phyloP scores from a whole-genome alignment of 352 stramenopile species.

The Phytophthora megakarya region DNA sequence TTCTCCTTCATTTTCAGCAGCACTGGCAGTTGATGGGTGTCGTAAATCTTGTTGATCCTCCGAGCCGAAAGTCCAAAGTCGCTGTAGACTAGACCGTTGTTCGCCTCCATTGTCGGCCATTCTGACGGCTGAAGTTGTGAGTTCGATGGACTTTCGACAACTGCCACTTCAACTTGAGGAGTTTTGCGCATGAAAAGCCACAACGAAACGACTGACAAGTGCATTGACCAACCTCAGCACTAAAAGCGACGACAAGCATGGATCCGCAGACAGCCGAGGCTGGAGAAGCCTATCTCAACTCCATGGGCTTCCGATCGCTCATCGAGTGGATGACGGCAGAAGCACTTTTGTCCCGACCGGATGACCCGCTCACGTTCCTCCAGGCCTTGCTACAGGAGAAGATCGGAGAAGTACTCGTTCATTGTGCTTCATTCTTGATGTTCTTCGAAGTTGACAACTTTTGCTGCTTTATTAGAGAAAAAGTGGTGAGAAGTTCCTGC shows the following conservation, averaged over 20 bases:
- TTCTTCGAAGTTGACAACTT: neutral
- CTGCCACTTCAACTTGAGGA: constrained; percentile 28
- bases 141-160: neutral
- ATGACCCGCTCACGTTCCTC: constrained; percentile 88
- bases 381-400: constrained; percentile 84
- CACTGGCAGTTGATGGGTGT: constrained; percentile 29
- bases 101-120: constrained; percentile 18
- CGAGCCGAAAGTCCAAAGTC: constrained; percentile 55
- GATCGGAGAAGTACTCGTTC: constrained; percentile 58
- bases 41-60: constrained; percentile 31
- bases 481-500: constrained; percentile 71
- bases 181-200: constrained; percentile 32
- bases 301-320: constrained; percentile 88
- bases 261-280: constrained; percentile 79
- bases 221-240: neutral
- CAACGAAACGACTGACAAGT: neutral
- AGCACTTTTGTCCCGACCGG: constrained; percentile 76
- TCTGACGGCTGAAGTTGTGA: neutral
- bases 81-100: constrained; percentile 38
- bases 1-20: neutral
- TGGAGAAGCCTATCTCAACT: constrained; percentile 86
- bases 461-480: constrained; percentile 28
- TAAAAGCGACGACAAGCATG: constrained; percentile 33
- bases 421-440: neutral
- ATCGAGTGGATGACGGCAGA: constrained; percentile 93